These are phyloP conservation scores for Coprinopsis sp. DNA, from an alignment of 768 basidiomycete species.

Conservation along the genomic window DNA sequence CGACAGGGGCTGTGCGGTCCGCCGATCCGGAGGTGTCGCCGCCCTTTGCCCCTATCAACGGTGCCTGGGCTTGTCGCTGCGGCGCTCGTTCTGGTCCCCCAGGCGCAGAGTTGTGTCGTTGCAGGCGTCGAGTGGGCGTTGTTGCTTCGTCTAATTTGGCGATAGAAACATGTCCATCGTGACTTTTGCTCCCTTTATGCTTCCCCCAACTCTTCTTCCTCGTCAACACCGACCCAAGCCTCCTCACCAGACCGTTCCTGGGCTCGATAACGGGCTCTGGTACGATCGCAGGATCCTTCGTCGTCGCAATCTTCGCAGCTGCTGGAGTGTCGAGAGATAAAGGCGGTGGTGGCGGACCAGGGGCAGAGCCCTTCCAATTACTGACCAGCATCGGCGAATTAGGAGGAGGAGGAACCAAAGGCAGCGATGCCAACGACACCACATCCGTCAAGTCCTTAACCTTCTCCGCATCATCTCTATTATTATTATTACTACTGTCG, in stretches of 20 bases:
- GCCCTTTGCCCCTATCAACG: neutral
- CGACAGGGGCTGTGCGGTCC: neutral
- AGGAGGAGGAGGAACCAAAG: too few relatives aligned
- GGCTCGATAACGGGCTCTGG: conserved; percentile 10
- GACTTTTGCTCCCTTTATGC: neutral
- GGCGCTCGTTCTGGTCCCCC: neutral
- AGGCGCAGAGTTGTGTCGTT: conserved; percentile 5
- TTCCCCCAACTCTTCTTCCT: neutral
- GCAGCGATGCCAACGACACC: too few relatives aligned
- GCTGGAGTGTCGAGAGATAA: neutral
- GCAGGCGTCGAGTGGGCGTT: neutral
- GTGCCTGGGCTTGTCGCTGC: too few relatives aligned
- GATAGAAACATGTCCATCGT: neutral
- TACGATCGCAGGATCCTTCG: neutral
- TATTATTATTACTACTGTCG: conserved; percentile 8
- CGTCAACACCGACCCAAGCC: conserved; percentile 2
- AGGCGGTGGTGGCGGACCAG: neutral
- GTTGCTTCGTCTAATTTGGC: neutral
- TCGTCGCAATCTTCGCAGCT: conserved; percentile 1
- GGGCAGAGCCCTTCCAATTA: too few relatives aligned
- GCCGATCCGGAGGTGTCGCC: neutral
- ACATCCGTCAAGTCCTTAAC: too few relatives aligned
- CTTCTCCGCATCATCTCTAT: conserved; percentile 9
- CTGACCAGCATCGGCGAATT: too few relatives aligned
- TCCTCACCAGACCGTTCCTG: conserved; percentile 10